Base-by-base conservation (phyloP, 2,329 filamentous ascomycete species). In the Didymella segeticola region DNA sequence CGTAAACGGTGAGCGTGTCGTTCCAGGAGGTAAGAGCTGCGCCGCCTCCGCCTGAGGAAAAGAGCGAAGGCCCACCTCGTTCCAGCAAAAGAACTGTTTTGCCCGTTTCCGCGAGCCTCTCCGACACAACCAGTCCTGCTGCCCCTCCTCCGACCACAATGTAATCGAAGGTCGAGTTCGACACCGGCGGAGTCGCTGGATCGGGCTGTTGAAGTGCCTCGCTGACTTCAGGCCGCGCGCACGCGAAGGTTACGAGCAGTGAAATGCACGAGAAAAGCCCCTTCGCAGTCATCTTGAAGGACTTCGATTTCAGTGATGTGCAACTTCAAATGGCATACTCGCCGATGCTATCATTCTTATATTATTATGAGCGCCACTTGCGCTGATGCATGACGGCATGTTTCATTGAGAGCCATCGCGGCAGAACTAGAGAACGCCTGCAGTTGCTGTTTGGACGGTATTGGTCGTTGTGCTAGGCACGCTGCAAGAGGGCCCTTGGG, bases 111-210 rank as follows among this genome's bases (percentile, higher is more conserved):
- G 71, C 72, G 9, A 77, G 64, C 14, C 73, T 66, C 52, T 72
- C 67, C 3, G 75, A 74, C 1, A 68, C 66, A 17, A 77, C 63
- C 51, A 77, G 63, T 20, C 75, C 75, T 4, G 73, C 67, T 11
- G 73, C 67, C 15, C 75, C 75, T 20, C 68, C 75, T 31, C 75
- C 75, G 1, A 72, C 74, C 9, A 78, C 69, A 15, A 78, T 77
- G 43, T 75, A 75, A 43, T 78, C 75, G 53, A 75, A 77, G 2
- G 74, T 76, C 1, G 56, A 51, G 62, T 75, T 76, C 5, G 45
- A 56, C 2, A 19, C 14, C 11, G 25, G 17, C n/a, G 19, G 6
- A 8, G 25, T 31, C 12, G 20, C 5, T 11, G 27, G 36, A 8
- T 17, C 7, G 6, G 4, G 5, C 3, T 8, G 4, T 6, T 9